A percentile compares a stretch with the other conserved stretches of the same genome.
phyloP scores from a whole-genome alignment of 129 eudicot species.

The Ambrosia trifida region DNA sequence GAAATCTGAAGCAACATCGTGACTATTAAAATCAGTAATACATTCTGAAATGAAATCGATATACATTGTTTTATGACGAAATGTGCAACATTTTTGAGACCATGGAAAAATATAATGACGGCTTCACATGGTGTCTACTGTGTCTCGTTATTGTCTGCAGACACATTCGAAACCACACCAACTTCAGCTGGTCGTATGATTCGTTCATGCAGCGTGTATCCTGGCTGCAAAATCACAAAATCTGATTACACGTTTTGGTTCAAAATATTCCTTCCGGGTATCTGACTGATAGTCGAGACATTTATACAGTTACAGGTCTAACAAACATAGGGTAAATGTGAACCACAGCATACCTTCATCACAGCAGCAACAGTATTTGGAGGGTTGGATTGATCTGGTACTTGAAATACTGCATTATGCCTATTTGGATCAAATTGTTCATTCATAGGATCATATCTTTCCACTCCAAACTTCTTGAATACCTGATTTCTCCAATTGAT shows the following conservation, averaged over 20 bases:
- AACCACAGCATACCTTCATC: conserved; percentile 62
- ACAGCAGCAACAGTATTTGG: conserved; percentile 69
- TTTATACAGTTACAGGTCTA: neutral
- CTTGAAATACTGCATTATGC: conserved; percentile 83
- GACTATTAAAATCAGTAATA: neutral
- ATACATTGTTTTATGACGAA: neutral
- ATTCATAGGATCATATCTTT: conserved; percentile 32
- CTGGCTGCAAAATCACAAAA: conserved; percentile 26
- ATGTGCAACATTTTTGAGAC: neutral
- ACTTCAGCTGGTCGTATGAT: conserved; percentile 42
- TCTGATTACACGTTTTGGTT: neutral
- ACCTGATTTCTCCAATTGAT: conserved; percentile 11
- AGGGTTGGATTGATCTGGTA: conserved; percentile 73
- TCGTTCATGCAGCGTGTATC: conserved; percentile 36
- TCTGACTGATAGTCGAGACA: neutral
- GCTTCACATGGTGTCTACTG: conserved; percentile 17
- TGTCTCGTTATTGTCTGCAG: conserved; percentile 17
- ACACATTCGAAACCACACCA: conserved; percentile 18
- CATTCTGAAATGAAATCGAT: neutral
- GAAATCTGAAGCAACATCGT: neutral
- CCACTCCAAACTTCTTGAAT: conserved; percentile 41
- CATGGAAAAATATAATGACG: neutral
- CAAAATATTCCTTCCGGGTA: neutral
- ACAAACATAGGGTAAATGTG: neutral
- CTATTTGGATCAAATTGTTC: conserved; percentile 58